phyloP scores from a whole-genome alignment of 2,329 filamentous ascomycete species.

The Diaporthe ampelina region DNA sequence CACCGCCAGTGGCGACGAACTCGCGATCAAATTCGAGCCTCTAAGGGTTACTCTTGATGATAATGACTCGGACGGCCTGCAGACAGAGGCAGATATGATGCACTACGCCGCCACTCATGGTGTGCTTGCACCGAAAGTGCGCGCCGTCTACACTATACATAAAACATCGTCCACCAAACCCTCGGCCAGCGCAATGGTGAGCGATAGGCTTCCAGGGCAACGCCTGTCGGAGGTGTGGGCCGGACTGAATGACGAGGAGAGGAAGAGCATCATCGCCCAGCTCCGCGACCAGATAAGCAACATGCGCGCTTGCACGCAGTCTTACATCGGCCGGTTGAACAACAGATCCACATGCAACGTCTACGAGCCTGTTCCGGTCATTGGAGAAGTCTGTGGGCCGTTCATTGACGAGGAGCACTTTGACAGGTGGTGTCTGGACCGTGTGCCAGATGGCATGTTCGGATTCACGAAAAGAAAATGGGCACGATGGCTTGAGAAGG shows the following conservation, averaged over 20 bases:
- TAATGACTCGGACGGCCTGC: neutral
- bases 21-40: neutral
- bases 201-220: conserved; percentile 36
- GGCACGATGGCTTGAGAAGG: conserved; percentile 22
- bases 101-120: conserved; percentile 38
- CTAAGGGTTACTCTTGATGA: rapidly evolving
- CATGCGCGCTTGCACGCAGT: conserved; percentile 40
- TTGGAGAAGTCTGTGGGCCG: conserved; percentile 20
- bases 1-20: neutral
- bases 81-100: conserved; percentile 41
- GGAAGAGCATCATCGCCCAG: conserved; percentile 30
- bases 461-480: neutral
- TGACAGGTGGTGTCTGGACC: conserved; percentile 39
- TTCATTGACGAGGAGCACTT: conserved; percentile 38
- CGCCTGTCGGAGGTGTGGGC: conserved; percentile 35
- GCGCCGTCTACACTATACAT: conserved; percentile 37
- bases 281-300: conserved; percentile 36
- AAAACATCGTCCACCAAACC: neutral
- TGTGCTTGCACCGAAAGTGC: conserved; percentile 33
- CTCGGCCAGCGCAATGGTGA: conserved; percentile 20
- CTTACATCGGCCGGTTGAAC: conserved; percentile 38
- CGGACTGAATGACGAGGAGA: neutral
- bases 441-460: neutral
- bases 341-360: neutral
- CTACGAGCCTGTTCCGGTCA: neutral